Evolutionary conservation across 345 rosid genomes (phyloP), one percentile per base, ranked within the genome.

Genomic region (Hibiscus syriacus): DNA sequence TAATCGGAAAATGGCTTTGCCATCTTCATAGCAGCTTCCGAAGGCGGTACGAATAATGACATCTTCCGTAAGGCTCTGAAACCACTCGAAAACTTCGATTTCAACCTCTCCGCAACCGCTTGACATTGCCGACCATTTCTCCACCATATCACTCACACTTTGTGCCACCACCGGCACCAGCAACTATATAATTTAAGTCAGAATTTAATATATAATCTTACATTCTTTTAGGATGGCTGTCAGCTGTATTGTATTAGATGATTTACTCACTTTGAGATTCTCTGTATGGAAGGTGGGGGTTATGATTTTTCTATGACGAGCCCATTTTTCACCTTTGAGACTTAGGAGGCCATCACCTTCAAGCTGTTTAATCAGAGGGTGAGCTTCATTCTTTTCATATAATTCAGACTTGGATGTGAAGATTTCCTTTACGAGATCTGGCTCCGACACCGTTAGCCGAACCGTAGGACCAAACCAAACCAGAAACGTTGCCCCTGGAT

Each of bases 401-500:
- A 83, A 78, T 20, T 83, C 95, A 2, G 87, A 87, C 70, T 86
- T 90, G 50, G 87, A 85, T 29, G 84, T 81, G 76, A 88, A 78
- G 19, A 90, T 81, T 76, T 87, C 87, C 50, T 94, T 56, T 22
- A 86, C 82, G 45, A 87, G 81, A 68, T 88, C 96, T 8, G 96
- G 97, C 49, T 90, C 97, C 0, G 97, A 77, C 12, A 92, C 88
- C 0, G 86, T 74, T 22, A 92, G 76, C 32, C 91, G 85, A 46
- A 85, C 90, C n/a, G 86, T 84, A 46, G 93, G 89, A 14, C 92
- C 93, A n/a, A 83, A 73, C 98, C 98, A 92, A 6, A 83, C 89
- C 13, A 91, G 73, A 74, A 90, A 80, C 20, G 92, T 88, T 12
- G 88, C 86, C 59, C 96, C 97, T 92, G 74, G 41, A 13, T 38